A percentile compares a stretch with the other conserved stretches of the same genome.
Conservation (phyloP, 345 rosid genomes). For the Limnanthes douglasii region DNA sequence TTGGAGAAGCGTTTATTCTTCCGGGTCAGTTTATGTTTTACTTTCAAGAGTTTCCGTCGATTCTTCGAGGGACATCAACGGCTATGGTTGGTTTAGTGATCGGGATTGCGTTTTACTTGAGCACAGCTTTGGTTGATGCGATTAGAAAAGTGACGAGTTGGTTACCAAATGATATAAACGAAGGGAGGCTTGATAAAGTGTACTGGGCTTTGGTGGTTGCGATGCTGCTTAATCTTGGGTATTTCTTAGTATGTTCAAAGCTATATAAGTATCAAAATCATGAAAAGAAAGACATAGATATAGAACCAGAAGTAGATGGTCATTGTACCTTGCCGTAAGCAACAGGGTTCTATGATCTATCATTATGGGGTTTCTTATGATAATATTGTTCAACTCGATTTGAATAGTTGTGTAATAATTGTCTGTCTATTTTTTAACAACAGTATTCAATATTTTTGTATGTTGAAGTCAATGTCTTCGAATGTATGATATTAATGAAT, state of each 20-base stretch:
- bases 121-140: constrained; percentile 15
- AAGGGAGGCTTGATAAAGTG: constrained; percentile 19
- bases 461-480: too few relatives aligned
- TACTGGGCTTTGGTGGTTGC: constrained; percentile 15
- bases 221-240: constrained; percentile 18
- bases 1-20: constrained; percentile 25
- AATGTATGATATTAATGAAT: too few relatives aligned
- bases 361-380: too few relatives aligned
- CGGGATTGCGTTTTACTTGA: constrained; percentile 17
- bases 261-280: constrained; percentile 10
- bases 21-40: constrained; percentile 25
- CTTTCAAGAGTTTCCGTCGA: too few relatives aligned
- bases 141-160: constrained; percentile 14
- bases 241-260: constrained; percentile 15
- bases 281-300: too few relatives aligned
- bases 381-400: too few relatives aligned
- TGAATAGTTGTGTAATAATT: too few relatives aligned
- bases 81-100: constrained; percentile 17
- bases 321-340: too few relatives aligned
- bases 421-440: too few relatives aligned
- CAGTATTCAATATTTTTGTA: too few relatives aligned
- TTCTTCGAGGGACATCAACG: constrained; percentile 16
- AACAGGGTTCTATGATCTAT: too few relatives aligned
- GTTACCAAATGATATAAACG: constrained; percentile 19
- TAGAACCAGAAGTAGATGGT: too few relatives aligned